Evolutionary conservation across 164 flowering plant species (phyloP).

Genomic region (Aristolochia californica): DNA sequence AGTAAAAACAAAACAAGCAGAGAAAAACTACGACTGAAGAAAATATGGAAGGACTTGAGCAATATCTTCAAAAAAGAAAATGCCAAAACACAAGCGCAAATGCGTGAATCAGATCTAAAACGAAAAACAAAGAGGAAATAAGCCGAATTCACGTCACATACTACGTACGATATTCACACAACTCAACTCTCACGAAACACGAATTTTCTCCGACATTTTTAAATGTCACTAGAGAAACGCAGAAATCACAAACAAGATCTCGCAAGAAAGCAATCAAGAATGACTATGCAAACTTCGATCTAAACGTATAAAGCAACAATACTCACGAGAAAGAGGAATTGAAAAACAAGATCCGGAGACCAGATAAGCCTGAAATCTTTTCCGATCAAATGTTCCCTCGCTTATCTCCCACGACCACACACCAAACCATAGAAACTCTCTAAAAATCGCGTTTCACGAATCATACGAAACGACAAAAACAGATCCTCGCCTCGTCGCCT

Average conservation of each 20-base stretch:
- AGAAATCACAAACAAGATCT: neutral
- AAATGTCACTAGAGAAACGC: neutral
- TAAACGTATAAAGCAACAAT: neutral
- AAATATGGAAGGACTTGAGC: neutral
- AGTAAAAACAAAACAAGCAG: neutral
- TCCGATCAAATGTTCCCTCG: neutral
- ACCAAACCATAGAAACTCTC: neutral
- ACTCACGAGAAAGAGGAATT: conserved; percentile 9
- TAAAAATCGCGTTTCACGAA: neutral
- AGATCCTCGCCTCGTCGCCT: neutral
- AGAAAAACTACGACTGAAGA: neutral
- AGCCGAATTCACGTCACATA: no score
- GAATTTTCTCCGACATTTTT: neutral
- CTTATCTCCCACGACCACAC: neutral
- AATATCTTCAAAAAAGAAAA: neutral
- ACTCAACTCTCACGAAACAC: neutral
- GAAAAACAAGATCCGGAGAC: conserved; percentile 9
- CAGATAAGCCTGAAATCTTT: conserved; percentile 8
- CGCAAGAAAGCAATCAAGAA: neutral
- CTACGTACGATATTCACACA: neutral
- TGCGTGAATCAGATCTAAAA: neutral
- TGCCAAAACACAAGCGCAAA: neutral
- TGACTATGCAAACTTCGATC: neutral
- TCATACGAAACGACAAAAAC: no score
- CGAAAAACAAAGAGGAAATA: neutral